Evolutionary conservation across 108 stramenopile species (phyloP), one percentile per base, ranked within the genome.

Genomic region (Fistulifera solaris): DNA sequence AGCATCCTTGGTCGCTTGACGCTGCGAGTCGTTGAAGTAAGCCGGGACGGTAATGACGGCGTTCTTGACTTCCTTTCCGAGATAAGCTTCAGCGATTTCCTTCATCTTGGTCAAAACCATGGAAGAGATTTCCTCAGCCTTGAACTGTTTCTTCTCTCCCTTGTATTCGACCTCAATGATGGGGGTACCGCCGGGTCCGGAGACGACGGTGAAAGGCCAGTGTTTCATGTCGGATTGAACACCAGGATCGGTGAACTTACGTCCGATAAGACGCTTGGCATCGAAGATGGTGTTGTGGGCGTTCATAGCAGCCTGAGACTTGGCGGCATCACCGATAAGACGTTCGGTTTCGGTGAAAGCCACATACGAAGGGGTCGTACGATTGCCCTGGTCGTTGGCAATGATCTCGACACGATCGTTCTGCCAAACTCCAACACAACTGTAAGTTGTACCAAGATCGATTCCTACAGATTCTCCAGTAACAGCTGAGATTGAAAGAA

Each of bases 331-430:
- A 40, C 95, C 98, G 63, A 99, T 97, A 61, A 99, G 84, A 73
- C 98, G 95, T 66, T 99, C 98, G 2, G 50, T 51, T 62, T 89
- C 93, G 42, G 89, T 95, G 78, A 97, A 99, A 58, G 98, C 94
- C 39, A 99, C 96, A 68, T 99, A 99, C 46, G 95, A 96, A 21
- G 98, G 98, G 18, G 98, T 99, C 71, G 96, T 99, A 51, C 98
- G 94, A 89, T 99, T 99, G 56, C 98, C 98, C 70, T 97, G 96
- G 73, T 99, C 96, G 70, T 96, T 96, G 75, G 95, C 93, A 72
- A 99, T 97, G 81, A 99, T 98, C 72, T 99, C 96, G 49, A 99
- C 98, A 60, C 95, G 93, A 67, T 99, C 98, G 60, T 97, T 97
- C 73, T 97, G 96, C 98, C 98, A 99, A 26, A 97, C 95, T 38